phyloP scores from a whole-genome alignment of 148 eudicot genomes.

The Persicaria tinctoria region DNA sequence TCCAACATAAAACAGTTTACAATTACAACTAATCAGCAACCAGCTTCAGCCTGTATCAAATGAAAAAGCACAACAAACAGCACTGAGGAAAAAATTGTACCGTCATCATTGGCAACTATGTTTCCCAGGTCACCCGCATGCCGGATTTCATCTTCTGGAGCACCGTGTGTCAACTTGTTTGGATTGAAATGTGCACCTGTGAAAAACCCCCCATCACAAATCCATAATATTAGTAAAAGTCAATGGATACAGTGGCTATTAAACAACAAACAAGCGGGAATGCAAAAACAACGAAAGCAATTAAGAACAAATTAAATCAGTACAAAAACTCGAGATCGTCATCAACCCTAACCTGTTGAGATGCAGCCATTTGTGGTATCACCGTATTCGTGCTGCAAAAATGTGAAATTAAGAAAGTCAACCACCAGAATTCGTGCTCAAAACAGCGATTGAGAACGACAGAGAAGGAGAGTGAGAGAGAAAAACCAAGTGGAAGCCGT shows the following conservation, averaged over 20 bases:
- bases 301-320: conserved; percentile 2
- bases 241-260: background rate
- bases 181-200: conserved; percentile 94
- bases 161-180: conserved; percentile 78
- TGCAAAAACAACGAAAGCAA: background rate
- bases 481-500: conserved; percentile 66
- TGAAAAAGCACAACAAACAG: background rate
- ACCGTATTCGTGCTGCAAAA: conserved; percentile 74
- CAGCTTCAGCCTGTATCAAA: too few species aligned
- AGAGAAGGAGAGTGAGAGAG: conserved; percentile 2
- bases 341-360: conserved; percentile 79
- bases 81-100: conserved; percentile 20
- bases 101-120: conserved; percentile 91
- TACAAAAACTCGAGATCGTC: background rate
- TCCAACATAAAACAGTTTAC: conserved; percentile 3
- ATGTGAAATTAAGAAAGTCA: background rate
- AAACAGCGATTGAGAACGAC: background rate
- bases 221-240: background rate
- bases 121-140: conserved; percentile 99
- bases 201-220: background rate
- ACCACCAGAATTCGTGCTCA: background rate
- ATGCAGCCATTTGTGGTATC: conserved; percentile 98
- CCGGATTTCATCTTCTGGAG: conserved; percentile 90
- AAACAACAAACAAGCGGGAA: background rate
- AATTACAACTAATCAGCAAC: background rate